phyloP scores from a whole-genome alignment of 495 filamentous ascomycete genomes.

The Aspergillus wentii region DNA sequence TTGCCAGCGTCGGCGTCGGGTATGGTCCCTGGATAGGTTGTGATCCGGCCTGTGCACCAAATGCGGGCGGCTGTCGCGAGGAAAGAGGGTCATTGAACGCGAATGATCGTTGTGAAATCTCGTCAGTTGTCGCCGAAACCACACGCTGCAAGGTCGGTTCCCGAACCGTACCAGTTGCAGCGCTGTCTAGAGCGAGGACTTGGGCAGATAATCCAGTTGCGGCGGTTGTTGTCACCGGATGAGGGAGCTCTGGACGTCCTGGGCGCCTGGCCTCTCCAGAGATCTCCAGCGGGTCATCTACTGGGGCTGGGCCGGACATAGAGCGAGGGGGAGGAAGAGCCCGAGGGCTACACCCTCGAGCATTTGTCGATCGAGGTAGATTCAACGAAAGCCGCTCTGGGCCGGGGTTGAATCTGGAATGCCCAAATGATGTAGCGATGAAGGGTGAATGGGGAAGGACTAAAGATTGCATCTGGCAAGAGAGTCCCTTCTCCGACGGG shows the following conservation, averaged over 20 bases:
- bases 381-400: constrained; percentile 66
- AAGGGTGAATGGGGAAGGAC: constrained; percentile 42
- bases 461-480: constrained; percentile 45
- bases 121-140: constrained; percentile 8
- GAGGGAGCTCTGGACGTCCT: constrained; percentile 38
- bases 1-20: constrained; percentile 23
- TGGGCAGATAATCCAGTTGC: constrained; percentile 20
- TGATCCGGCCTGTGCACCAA: constrained; percentile 16
- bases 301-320: constrained; percentile 78
- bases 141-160: constrained; percentile 11
- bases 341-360: constrained; percentile 61
- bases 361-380: constrained; percentile 63
- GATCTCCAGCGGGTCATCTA: constrained; percentile 56
- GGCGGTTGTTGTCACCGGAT: constrained; percentile 26
- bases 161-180: constrained; percentile 14
- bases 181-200: constrained; percentile 18
- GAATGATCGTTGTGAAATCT: constrained; percentile 11
- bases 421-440: constrained; percentile 37
- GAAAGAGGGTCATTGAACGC: constrained; percentile 22
- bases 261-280: constrained; percentile 50
- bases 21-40: constrained; percentile 24
- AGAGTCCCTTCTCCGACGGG: constrained; percentile 10
- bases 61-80: constrained; percentile 26
- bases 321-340: constrained; percentile 69
- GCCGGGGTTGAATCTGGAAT: constrained; percentile 42